Evolutionary conservation across 345 rosid species (phyloP).

Genomic region (Geranium rotundifolium): DNA sequence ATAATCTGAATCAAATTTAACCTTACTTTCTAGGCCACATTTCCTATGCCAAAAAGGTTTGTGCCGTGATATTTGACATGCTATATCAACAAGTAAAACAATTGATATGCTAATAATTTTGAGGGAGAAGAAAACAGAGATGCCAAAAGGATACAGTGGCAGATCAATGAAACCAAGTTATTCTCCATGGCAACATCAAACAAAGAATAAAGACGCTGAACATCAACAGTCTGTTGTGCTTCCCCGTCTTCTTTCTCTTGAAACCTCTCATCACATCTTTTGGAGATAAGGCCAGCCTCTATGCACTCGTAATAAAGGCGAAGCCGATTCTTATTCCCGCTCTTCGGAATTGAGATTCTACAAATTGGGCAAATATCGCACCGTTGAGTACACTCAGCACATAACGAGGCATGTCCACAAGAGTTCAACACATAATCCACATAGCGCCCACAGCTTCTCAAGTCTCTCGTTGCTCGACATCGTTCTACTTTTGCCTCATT

Average conservation of each 20-base stretch:
- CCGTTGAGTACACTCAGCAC: slow-evolving; percentile 71
- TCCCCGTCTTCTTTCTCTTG: slow-evolving; percentile 50
- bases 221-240: slow-evolving; percentile 50
- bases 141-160: slow-evolving; percentile 71
- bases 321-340: slow-evolving; percentile 29
- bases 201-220: slow-evolving; percentile 73
- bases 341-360: slow-evolving; percentile 38
- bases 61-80: neutral
- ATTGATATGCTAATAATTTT: neutral
- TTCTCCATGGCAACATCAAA: slow-evolving; percentile 87
- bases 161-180: slow-evolving; percentile 69
- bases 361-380: slow-evolving; percentile 89
- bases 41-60: too few relatives aligned
- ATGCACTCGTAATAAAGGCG: slow-evolving; percentile 78
- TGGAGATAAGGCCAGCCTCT: slow-evolving; percentile 71
- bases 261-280: slow-evolving; percentile 40
- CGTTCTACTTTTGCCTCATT: slow-evolving; percentile 78
- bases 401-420: slow-evolving; percentile 90
- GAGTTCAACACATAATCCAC: slow-evolving; percentile 57
- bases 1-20: too few relatives aligned
- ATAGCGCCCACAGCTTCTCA: slow-evolving; percentile 72
- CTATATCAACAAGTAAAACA: neutral
- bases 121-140: neutral
- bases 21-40: neutral
- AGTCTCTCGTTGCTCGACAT: slow-evolving; percentile 91